Evolutionary conservation across 2,329 filamentous ascomycete genomes (phyloP).

Genomic region (Apiospora pterosperma): DNA sequence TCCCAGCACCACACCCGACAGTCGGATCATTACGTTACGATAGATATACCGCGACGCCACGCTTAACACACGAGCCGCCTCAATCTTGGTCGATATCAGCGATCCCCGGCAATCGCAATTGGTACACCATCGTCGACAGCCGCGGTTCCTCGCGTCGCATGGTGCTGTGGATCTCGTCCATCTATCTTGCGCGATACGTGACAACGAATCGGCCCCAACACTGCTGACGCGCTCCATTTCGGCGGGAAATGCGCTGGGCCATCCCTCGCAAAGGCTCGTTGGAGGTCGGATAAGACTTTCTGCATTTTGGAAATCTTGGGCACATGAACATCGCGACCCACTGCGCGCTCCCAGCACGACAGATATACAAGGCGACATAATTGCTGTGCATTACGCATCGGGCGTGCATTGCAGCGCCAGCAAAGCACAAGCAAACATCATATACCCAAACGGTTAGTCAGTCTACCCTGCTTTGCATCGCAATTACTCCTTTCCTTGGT

Average conservation of each 20-base stretch:
- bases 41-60: neutral
- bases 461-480: neutral
- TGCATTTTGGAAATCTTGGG: neutral
- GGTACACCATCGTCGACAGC: neutral
- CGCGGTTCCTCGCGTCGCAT: neutral
- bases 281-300: conserved; percentile 23
- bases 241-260: conserved; percentile 28
- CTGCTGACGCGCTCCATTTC: conserved; percentile 15
- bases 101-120: neutral
- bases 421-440: neutral
- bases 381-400: neutral
- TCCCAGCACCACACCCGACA: neutral
- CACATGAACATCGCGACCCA: neutral
- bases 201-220: conserved; percentile 12
- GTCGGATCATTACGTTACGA: neutral
- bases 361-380: neutral
- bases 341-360: neutral
- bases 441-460: neutral
- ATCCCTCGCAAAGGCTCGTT: conserved; percentile 25
- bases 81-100: neutral
- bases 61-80: too few relatives aligned
- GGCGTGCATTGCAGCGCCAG: neutral
- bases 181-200: conserved; percentile 8
- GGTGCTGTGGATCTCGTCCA: neutral
- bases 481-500: neutral